Evolutionary conservation across 495 filamentous ascomycete genomes (phyloP).

Genomic region (Trypethelium eluteriae): DNA sequence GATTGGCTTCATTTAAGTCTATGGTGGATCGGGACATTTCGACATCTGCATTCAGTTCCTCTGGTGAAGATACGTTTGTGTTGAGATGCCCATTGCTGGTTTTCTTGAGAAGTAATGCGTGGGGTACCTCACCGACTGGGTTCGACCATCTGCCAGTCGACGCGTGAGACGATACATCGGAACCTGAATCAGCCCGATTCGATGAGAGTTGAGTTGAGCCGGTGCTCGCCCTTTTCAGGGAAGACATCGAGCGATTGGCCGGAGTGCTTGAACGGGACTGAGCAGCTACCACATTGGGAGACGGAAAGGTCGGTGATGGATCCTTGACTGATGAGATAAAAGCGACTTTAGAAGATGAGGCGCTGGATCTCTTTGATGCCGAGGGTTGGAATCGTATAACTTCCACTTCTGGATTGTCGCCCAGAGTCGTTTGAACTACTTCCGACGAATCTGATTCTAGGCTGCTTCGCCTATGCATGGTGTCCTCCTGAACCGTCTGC

Average conservation of each 20-base stretch:
- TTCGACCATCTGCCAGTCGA: background rate
- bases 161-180: background rate
- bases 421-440: background rate
- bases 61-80: background rate
- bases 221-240: background rate
- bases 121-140: background rate
- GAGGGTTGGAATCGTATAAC: background rate
- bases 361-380: background rate
- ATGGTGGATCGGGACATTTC: background rate
- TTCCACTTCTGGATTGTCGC: background rate
- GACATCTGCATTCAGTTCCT: background rate
- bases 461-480: background rate
- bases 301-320: background rate
- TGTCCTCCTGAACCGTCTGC: background rate
- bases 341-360: background rate
- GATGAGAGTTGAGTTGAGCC: background rate
- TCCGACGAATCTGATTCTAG: background rate
- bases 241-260: background rate
- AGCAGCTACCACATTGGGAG: background rate
- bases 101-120: background rate
- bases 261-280: background rate
- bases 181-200: background rate
- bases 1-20: background rate
- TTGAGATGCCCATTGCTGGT: conserved; percentile 1
- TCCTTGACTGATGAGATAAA: background rate